Evolutionary conservation across 192 early-diverging fungal genomes (phyloP), one percentile per base, ranked within the genome.

Genomic region (Coemansia sp.): DNA sequence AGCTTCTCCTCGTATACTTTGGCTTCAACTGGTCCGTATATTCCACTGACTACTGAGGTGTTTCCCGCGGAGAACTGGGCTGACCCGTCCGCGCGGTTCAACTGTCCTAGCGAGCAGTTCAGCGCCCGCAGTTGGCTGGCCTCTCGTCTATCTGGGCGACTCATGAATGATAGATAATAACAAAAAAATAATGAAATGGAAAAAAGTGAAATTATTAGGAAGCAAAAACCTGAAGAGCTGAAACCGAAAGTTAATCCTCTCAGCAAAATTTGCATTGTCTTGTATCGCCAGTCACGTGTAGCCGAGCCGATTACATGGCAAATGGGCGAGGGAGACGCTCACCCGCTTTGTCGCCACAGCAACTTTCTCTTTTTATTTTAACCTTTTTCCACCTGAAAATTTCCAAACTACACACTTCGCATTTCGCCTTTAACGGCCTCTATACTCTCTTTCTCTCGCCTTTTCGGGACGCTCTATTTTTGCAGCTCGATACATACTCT

Each of bases 11-110:
- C 95, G 16, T 91, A 88, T 8, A 95, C 52, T 64, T 86, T 89
- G 30, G 94, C 94, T 64, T 96, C 94, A 19, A 90, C 86, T 4
- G 97, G 97, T 1, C 97, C 97, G 65, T 89, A 89, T 13, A 99
- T 88, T 14, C 91, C 90, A 47, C 87, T 88, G 32, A 97, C 52
- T 3, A 95, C 92, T 3, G 89, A 84, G 7, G 90, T 90, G 58
- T 85, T 84, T 88, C 93, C 94, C 65, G 86, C 87, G 23, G 88
- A 84, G 73, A 95, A 95, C 67, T 91, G 87, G 4, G 92, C 93
- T 2, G 93, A 95, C 3, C 96, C 96, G 78, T 98, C 96, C 9
- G 87, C 87, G 66, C 92, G 81, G 66, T 85, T 87, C 35, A 96
- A 86, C 30, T 90, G 75, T 40, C 88, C 88, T 62, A 91, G 86